Evolutionary conservation across 345 rosid genomes (phyloP), one percentile per base, ranked within the genome.

Genomic region (Eucalyptus lansdowneana): DNA sequence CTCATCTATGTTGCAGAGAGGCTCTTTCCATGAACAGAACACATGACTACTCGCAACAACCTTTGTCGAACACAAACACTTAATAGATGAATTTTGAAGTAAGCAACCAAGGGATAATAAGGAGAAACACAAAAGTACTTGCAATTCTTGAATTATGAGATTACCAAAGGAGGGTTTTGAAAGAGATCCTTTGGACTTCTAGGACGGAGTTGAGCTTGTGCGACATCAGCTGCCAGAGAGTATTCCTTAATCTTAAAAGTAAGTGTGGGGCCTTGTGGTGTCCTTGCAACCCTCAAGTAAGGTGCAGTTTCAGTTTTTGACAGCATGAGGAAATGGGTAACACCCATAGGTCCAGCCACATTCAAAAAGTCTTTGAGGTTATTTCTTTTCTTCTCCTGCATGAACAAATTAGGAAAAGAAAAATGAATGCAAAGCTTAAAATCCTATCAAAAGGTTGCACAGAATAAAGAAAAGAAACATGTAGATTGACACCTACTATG

Each of bases 301-400:
- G 98, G 94, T 21, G 95, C 93, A 87, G 96, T 89, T 4, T 93
- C 94, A 34, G 98, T 96, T 91, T 98, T 97, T 13, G 98, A 93
- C 85, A 98, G 87, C 50, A 97, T 95, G 89, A 98, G 99, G 88
- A 98, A 97, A 93, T 96, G 99, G 1, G 99, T 94, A 37, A 98
- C 98, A 91, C 99, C 99, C 99, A 98, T 97, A 40, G 99, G 99
- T 51, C 99, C 98, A 21, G 98, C 97, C 89, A 98, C 97, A 91
- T 97, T 97, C 93, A 97, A 90, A 90, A 95, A 97, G 91, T 97
- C 99, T 86, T 91, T 96, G 80, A 98, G 94, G 92, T 89, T 96
- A 92, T 96, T 96, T 90, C 99, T 91, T 89, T 93, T 98, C 94
- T 96, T 97, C 94, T 97, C 99, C 99, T 98, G 97, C 90, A 90